Percentiles rank a stretch among this genome's conserved stretches.
Conservation (phyloP, 148 eudicot genomes). For the Spergularia bocconei region DNA sequence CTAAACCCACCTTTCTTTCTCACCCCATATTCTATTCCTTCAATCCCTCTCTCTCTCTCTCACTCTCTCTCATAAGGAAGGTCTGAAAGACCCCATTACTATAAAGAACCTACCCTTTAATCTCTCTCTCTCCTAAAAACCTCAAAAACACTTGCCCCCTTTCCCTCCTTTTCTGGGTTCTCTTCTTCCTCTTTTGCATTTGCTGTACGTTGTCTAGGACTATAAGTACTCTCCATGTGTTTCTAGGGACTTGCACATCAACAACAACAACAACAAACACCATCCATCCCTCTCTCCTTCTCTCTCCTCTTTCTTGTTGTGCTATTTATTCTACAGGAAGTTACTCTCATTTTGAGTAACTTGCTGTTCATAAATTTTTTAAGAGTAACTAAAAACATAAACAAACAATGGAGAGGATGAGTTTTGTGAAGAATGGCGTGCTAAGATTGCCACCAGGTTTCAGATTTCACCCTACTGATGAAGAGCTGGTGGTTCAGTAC, state of each 20-base stretch:
- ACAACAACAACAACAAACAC: neutral
- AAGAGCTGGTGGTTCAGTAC: constrained; percentile 80
- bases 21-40: constrained; percentile 9
- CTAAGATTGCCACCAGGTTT: constrained; percentile 84
- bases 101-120: constrained; percentile 43
- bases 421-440: constrained; percentile 59
- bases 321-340: no score
- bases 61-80: neutral
- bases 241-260: constrained; percentile 21
- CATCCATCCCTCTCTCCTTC: no score
- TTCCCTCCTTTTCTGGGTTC: constrained; percentile 14
- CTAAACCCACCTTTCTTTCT: constrained; percentile 36
- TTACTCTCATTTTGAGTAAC: no score
- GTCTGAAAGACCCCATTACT: constrained; percentile 26
- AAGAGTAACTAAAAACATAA: neutral
- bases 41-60: constrained; percentile 21
- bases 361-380: no score
- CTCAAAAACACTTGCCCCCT: neutral
- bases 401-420: constrained; percentile 49
- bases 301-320: neutral
- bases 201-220: neutral
- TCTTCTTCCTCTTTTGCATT: neutral
- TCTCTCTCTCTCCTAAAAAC: constrained; percentile 13
- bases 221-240: constrained; percentile 14
- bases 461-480: constrained; percentile 87